Evolutionary conservation across 2,329 filamentous ascomycete genomes (phyloP).

Genomic region (Pestalotiopsis fici): DNA sequence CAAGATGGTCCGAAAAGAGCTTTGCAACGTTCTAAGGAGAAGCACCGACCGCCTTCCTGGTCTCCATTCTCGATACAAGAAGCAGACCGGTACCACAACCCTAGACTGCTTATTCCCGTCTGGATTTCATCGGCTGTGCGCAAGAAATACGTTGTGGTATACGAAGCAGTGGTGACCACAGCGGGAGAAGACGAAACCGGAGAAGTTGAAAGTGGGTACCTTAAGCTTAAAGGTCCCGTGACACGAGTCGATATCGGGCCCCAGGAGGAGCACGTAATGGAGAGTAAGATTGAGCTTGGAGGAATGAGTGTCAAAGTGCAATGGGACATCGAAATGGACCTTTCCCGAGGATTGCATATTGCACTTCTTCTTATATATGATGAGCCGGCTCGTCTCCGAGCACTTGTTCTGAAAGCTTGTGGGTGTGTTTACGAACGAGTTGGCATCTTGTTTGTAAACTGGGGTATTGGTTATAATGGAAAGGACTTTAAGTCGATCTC

Average conservation of each 20-base stretch:
- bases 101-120: not conserved
- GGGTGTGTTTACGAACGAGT: not conserved
- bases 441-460: not conserved
- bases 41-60: not conserved
- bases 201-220: not conserved
- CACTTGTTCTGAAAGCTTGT: not conserved
- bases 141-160: not conserved
- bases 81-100: not conserved
- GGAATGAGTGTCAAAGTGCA: not conserved
- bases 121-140: fast-evolving
- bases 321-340: not conserved
- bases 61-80: not conserved
- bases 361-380: not conserved
- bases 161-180: not conserved
- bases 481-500: not conserved
- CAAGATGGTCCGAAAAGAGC: not conserved
- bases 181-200: not conserved
- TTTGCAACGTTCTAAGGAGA: not conserved
- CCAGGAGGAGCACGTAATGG: not conserved
- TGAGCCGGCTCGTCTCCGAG: not conserved
- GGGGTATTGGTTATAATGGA: not conserved
- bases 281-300: not conserved
- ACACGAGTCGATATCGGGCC: not conserved
- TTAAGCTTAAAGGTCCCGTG: not conserved
- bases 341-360: not conserved